These are phyloP conservation scores for Eucalyptus curtisii DNA, from an alignment of 345 rosid genomes.

Conservation along the genomic window DNA sequence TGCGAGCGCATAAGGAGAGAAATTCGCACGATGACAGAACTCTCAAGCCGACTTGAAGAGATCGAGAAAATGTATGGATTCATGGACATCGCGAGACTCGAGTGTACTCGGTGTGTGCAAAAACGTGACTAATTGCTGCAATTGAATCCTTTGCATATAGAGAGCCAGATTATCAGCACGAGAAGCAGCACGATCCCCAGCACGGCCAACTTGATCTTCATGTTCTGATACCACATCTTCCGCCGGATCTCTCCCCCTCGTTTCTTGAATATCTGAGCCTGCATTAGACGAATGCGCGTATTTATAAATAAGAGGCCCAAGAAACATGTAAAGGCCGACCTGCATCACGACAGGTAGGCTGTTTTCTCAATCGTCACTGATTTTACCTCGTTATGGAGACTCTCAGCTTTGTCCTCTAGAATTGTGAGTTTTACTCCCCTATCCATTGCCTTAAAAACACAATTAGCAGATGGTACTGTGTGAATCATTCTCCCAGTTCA, in stretches of 20 bases:
- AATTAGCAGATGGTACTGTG: neutral
- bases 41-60: neutral
- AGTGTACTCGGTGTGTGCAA: neutral
- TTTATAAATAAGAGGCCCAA: neutral
- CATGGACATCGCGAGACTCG: neutral
- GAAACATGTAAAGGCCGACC: neutral
- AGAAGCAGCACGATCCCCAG: neutral
- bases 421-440: conserved; percentile 58
- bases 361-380: neutral
- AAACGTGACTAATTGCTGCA: neutral
- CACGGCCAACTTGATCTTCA: conserved; percentile 4
- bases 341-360: neutral
- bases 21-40: neutral
- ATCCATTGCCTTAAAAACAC: conserved; percentile 48
- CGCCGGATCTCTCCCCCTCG: neutral
- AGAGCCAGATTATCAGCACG: neutral
- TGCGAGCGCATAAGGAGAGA: neutral
- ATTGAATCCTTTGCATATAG: neutral
- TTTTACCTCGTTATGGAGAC: conserved; percentile 53
- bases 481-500: neutral
- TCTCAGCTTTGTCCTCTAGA: conserved; percentile 66
- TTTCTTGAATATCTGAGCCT: neutral
- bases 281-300: neutral
- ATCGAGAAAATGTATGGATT: neutral
- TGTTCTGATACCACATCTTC: conserved; percentile 8